These are phyloP conservation scores for Xylaria hypoxylon DNA, from an alignment of 2,329 filamentous ascomycete species.

Conservation along the genomic window DNA sequence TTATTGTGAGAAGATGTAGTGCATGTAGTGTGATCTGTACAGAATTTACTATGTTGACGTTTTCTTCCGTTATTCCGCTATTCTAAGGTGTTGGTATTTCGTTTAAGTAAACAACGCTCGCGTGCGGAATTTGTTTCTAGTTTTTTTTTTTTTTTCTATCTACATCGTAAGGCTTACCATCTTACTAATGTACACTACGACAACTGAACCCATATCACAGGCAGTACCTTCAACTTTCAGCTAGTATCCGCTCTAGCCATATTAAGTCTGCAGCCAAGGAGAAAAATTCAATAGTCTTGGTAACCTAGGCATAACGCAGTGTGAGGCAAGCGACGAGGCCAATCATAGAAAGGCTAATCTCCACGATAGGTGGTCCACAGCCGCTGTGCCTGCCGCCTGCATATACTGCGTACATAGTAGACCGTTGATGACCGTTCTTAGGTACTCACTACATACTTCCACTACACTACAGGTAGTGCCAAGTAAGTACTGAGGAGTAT, in stretches of 20 bases:
- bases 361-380: constrained; percentile 2
- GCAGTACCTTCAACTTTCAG: background rate
- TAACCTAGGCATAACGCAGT: constrained; percentile 9
- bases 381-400: constrained; percentile 33
- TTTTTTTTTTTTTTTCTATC: background rate
- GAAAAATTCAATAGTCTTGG: constrained; percentile 22
- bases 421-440: background rate
- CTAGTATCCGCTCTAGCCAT: constrained; percentile 5
- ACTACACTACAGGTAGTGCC: too few relatives aligned
- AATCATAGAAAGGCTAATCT: constrained; percentile 27
- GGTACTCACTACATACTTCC: too few relatives aligned
- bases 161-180: constrained; percentile 5
- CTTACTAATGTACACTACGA: constrained; percentile 23
- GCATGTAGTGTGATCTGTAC: too few relatives aligned
- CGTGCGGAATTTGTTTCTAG: too few relatives aligned
- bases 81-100: background rate
- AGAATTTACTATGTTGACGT: too few relatives aligned
- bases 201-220: background rate
- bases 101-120: background rate
- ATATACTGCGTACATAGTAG: too few relatives aligned
- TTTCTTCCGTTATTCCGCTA: background rate
- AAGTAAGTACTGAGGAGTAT: too few relatives aligned
- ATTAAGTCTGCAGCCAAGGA: constrained; percentile 25
- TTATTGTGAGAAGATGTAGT: too few relatives aligned
- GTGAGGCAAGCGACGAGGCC: constrained; percentile 10